A percentile compares a stretch with the other conserved stretches of the same genome.
These are phyloP conservation scores for Wickerhamiella dianesei DNA, from an alignment of 805 yeast genomes.

Conservation along the genomic window DNA sequence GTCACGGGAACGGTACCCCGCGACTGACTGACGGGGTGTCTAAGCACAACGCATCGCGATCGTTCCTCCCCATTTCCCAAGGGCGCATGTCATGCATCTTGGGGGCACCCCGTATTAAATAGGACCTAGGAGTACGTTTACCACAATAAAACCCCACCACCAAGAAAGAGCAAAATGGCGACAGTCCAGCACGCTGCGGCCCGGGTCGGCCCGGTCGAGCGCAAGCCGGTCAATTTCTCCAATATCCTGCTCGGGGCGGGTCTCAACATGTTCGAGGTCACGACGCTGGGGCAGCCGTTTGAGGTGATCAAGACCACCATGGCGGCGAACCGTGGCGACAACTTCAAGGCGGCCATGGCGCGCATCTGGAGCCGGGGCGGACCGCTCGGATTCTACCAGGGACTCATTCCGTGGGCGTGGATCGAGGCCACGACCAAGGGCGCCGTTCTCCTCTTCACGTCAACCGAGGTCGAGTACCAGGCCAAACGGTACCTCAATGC, in stretches of 20 bases:
- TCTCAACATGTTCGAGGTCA: slow-evolving; percentile 79
- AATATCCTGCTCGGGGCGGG: slow-evolving; percentile 91
- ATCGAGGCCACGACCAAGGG: slow-evolving; percentile 99
- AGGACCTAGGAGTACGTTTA: too few relatives aligned
- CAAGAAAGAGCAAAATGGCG: too few relatives aligned
- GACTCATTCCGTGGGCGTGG: slow-evolving; percentile 99
- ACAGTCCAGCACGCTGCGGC: neutral
- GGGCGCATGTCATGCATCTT: neutral
- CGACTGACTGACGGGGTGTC: neutral
- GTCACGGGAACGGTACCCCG: neutral
- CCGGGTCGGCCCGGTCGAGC: slow-evolving; percentile 31
- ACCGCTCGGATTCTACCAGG: slow-evolving; percentile 82
- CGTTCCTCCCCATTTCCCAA: neutral
- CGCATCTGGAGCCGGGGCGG: slow-evolving; percentile 94
- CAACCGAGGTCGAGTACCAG: slow-evolving; percentile 80
- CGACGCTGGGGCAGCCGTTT: slow-evolving; percentile 91
- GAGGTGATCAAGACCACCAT: slow-evolving; percentile 94
- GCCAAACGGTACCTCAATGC: slow-evolving; percentile 43
- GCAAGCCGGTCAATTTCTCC: slow-evolving; percentile 77
- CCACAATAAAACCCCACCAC: too few relatives aligned
- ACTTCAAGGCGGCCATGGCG: slow-evolving; percentile 51
- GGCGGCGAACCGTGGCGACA: slow-evolving; percentile 84
- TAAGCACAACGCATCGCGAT: too few relatives aligned
- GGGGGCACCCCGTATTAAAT: too few relatives aligned
- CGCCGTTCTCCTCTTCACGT: slow-evolving; percentile 83